Evolutionary conservation across 2,329 filamentous ascomycete genomes (phyloP), one percentile per base, ranked within the genome.

Genomic region (Lasiodiplodia gonubiensis): DNA sequence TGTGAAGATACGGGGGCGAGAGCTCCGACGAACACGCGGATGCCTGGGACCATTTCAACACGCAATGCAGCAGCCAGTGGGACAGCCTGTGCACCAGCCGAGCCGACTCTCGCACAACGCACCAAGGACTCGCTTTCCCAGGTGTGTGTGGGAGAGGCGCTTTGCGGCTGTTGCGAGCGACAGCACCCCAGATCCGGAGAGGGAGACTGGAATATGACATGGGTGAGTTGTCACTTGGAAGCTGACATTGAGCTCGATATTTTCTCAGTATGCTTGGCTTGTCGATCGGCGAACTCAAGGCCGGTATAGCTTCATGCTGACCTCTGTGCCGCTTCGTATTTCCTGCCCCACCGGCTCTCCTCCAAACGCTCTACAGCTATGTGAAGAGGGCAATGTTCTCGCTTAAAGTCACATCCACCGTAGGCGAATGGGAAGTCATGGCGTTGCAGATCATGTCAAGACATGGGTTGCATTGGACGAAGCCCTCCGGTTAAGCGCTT

Each of bases 1-100:
- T n/a, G n/a, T n/a, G n/a, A n/a, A n/a, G n/a, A n/a, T n/a, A n/a
- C n/a, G n/a, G n/a, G n/a, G n/a, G 30, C 30, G 30, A 30, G 7
- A 10, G 69, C n/a, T 25, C 66, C 10, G 68, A 69, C 16, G 21
- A 52, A 12, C 18, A 14, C 16, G 67, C 37, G 30, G 57, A 70
- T 54, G 67, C 63, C 51, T 69, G 67, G 69, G 72, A 74, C 59
- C 69, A 71, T 87, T 82, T 88, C 77, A 88, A 88, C 73, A 88
- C 86, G 0, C 86, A 88, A 70, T 76, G 77, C 39, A 83, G 82
- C 65, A 84, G 80, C 27, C 86, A 88, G 74, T 88, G 85, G 86
- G 86, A 88, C 46, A 63, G 59, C 42, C 59, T 63, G 14, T 37
- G n/a, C 59, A 63, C 39, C 59, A 63, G 46, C 23, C 25, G 7